A percentile compares a stretch with the other conserved stretches of the same genome.
Evolutionary conservation across 306 rosid species (phyloP).

Genomic region (Pueraria montana): DNA sequence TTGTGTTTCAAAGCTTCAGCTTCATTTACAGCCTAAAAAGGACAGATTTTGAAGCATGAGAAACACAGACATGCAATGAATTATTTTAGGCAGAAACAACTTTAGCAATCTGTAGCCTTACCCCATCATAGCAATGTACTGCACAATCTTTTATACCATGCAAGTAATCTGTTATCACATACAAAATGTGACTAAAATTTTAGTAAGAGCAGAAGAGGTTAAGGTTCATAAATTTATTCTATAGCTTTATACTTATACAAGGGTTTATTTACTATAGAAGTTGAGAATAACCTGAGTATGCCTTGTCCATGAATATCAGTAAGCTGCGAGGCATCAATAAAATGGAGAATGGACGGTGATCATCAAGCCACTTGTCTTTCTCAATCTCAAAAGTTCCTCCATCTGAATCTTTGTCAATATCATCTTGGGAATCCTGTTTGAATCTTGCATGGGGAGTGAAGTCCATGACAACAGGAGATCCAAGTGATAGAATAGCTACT

Average conservation of each 20-base stretch:
- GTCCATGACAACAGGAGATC: slow-evolving; percentile 87
- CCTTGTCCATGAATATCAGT: slow-evolving; percentile 84
- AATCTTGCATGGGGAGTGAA: slow-evolving; percentile 89
- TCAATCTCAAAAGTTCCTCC: slow-evolving; percentile 49
- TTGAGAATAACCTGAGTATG: slow-evolving; percentile 74
- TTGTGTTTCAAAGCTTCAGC: slow-evolving; percentile 56
- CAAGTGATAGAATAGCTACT: slow-evolving; percentile 89
- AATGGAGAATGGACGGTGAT: slow-evolving; percentile 66
- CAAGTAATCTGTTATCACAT: slow-evolving; percentile 75
- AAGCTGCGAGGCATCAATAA: slow-evolving; percentile 86
- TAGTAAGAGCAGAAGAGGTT: slow-evolving; percentile 9
- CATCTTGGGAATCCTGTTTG: slow-evolving; percentile 48
- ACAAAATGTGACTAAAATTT: neutral
- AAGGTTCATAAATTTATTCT: neutral
- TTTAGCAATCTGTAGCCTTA: slow-evolving; percentile 49
- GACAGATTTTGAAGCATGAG: slow-evolving; percentile 39
- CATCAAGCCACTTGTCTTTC: slow-evolving; percentile 56
- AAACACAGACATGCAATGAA: slow-evolving; percentile 31
- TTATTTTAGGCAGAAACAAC: neutral
- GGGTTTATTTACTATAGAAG: slow-evolving; percentile 17
- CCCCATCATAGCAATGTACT: slow-evolving; percentile 70
- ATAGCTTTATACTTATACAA: neutral
- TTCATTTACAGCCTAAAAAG: slow-evolving; percentile 76
- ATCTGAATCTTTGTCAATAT: slow-evolving; percentile 47
- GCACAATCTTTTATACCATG: slow-evolving; percentile 75